Evolutionary conservation across 257 asterid species (phyloP).

Genomic region (Osmanthus fragrans): DNA sequence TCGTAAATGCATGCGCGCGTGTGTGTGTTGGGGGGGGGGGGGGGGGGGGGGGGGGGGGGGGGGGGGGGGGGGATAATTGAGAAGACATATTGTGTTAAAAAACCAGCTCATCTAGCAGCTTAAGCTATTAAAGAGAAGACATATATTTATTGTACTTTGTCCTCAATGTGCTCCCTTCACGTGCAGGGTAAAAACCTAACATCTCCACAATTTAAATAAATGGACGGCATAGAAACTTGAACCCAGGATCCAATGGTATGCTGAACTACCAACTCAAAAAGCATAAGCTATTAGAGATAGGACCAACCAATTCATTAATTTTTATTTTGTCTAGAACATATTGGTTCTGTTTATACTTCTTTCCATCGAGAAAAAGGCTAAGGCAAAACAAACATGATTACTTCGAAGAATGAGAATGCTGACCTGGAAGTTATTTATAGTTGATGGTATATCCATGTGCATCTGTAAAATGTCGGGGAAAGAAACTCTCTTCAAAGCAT

Average conservation of each 20-base stretch:
- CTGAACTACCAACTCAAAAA: background rate
- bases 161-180: background rate
- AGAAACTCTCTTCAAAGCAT: slow-evolving; percentile 78
- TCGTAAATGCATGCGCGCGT: background rate
- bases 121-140: background rate
- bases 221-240: background rate
- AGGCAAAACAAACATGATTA: background rate
- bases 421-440: slow-evolving; percentile 54
- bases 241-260: background rate
- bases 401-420: slow-evolving; percentile 14
- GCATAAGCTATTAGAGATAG: background rate
- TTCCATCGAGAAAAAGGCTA: background rate
- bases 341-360: background rate
- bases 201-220: background rate
- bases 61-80: background rate
- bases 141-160: too few species aligned
- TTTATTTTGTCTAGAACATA: background rate
- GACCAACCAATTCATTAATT: background rate
- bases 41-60: too few species aligned
- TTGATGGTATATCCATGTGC: slow-evolving; percentile 68
- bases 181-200: background rate
- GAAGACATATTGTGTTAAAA: too few species aligned
- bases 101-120: background rate
- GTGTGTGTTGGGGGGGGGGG: too few species aligned
- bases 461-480: slow-evolving; percentile 56